Conservation (phyloP, 176 grass and related monocot genomes). For the Aechmea fasciata region DNA sequence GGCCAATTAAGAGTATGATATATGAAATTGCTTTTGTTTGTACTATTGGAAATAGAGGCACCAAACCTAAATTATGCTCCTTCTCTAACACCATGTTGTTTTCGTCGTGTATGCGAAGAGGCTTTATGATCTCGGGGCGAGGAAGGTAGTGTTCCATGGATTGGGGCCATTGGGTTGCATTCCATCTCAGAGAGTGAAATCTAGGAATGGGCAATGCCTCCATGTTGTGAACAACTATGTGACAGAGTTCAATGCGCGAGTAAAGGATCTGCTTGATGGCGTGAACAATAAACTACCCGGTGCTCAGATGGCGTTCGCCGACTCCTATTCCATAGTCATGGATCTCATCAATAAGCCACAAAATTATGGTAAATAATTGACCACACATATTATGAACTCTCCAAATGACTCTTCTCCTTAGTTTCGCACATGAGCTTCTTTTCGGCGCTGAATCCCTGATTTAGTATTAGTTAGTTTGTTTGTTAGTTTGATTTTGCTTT, state of each 20-base stretch:
- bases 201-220: slow-evolving; percentile 54
- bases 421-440: too few relatives aligned
- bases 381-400: neutral
- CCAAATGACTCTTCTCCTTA: too few relatives aligned
- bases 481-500: too few relatives aligned
- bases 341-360: slow-evolving; percentile 82
- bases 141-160: slow-evolving; percentile 62
- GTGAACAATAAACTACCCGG: slow-evolving; percentile 62
- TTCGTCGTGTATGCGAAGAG: slow-evolving; percentile 23
- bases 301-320: slow-evolving; percentile 43
- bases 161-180: slow-evolving; percentile 84
- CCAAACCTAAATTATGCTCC: neutral
- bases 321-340: slow-evolving; percentile 68
- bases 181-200: slow-evolving; percentile 67
- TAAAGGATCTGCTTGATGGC: slow-evolving; percentile 27
- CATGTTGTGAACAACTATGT: slow-evolving; percentile 62
- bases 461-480: too few relatives aligned
- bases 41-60: neutral
- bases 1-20: slow-evolving; percentile 56
- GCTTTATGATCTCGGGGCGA: slow-evolving; percentile 66
- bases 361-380: slow-evolving; percentile 46
- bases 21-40: neutral
- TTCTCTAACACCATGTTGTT: neutral
- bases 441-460: too few relatives aligned
- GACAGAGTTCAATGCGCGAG: slow-evolving; percentile 57